Conservation (phyloP, 2,329 filamentous ascomycete genomes). For the Cadophora malorum region DNA sequence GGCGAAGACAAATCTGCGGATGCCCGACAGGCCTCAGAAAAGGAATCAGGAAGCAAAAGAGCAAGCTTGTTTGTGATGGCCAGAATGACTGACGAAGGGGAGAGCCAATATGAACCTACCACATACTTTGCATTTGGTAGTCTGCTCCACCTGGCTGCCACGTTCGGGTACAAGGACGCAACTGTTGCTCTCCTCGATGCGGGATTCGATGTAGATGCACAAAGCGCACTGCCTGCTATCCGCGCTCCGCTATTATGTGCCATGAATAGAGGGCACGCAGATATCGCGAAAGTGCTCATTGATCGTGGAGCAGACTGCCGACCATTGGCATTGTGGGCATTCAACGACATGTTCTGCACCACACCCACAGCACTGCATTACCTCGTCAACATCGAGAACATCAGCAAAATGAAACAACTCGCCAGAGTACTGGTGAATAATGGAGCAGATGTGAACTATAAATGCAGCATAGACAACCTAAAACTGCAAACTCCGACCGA, state of each 20-base stretch:
- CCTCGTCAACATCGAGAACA: background rate
- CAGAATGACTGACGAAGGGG: background rate
- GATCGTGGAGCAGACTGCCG: background rate
- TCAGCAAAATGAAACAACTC: background rate
- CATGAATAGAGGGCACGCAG: background rate
- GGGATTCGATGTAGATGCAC: background rate
- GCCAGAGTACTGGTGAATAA: background rate
- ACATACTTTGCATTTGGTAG: background rate
- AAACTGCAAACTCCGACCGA: background rate
- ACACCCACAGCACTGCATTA: background rate
- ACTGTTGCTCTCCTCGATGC: background rate
- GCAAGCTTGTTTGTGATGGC: background rate
- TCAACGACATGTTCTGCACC: background rate
- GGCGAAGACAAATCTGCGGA: background rate
- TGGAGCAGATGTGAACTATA: constrained; percentile 5
- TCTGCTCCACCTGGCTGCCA: background rate
- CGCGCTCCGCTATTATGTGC: background rate
- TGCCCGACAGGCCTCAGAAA: background rate
- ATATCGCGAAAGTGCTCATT: background rate
- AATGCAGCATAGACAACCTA: background rate
- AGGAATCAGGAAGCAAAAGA: background rate
- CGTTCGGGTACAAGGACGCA: background rate
- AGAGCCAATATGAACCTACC: background rate
- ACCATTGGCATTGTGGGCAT: background rate
- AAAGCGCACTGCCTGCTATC: background rate